Percentiles rank a stretch among this genome's conserved stretches.
Evolutionary conservation across 1,139 yeast species (phyloP).

Genomic region (Yarrowia galli): DNA sequence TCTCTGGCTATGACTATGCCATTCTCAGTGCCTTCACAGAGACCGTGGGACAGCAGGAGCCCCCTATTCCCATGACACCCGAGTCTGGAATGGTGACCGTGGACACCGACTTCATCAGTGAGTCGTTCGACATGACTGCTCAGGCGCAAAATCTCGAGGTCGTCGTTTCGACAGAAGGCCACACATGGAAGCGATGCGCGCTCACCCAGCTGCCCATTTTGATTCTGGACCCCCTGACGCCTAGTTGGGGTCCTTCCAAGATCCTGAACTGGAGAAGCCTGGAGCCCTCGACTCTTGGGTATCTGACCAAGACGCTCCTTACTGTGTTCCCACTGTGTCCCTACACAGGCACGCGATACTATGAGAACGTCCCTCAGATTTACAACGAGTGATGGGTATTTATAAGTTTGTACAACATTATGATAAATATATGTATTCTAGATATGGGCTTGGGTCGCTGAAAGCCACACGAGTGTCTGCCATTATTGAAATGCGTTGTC

Average conservation of each 20-base stretch:
- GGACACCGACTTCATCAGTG: conserved; percentile 32
- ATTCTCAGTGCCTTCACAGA: conserved; percentile 10
- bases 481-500: too few relatives aligned
- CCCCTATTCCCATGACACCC: conserved; percentile 10
- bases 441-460: background rate
- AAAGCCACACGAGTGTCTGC: too few relatives aligned
- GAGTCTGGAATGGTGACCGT: conserved; percentile 1
- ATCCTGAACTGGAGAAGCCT: conserved; percentile 33
- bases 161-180: conserved; percentile 14
- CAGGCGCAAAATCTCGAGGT: conserved; percentile 25
- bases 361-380: conserved; percentile 20
- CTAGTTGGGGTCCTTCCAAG: conserved; percentile 36
- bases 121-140: conserved; percentile 12
- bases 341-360: conserved; percentile 24
- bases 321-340: conserved; percentile 32
- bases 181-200: conserved; percentile 34
- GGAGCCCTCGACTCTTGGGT: conserved; percentile 17
- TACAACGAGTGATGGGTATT: conserved; percentile 3
- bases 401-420: background rate
- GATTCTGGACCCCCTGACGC: conserved; percentile 32
- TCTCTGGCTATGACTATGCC: conserved; percentile 32
- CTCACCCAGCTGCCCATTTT: conserved; percentile 31
- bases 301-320: conserved; percentile 24
- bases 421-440: conserved; percentile 15
- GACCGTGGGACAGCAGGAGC: conserved; percentile 15